Evolutionary conservation across 441 rosid species (phyloP), one percentile per base, ranked within the genome.

Genomic region (Erodium moschatum): DNA sequence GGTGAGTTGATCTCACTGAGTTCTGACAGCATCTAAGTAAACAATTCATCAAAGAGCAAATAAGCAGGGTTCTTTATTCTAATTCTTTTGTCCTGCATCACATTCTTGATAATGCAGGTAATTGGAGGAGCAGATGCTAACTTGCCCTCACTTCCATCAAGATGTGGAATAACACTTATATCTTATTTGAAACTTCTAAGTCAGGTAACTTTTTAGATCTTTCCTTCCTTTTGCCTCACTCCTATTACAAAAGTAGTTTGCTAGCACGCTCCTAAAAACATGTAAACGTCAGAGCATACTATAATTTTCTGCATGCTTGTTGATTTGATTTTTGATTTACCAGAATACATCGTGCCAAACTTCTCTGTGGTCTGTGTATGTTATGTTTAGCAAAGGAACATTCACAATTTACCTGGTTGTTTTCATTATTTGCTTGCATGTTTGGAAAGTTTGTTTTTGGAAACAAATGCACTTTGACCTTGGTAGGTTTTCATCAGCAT

Each of bases 101-200:
- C 68, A 67, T 50, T 50, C 58, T 50, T 18, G 58, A 50, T 50
- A 7, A 13, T 50, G 58, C 77, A 94, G 99, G 97, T 94, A 77
- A 96, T 94, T 78, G 99, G 92, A 67, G 99, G 97, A 69, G 75
- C 86, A 52, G 87, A 87, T 75, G 93, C 90, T 72, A 81, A 85
- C 75, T 75, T 94, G 67, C 97, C 96, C 71, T 89, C 89, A 15
- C 88, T 87, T 77, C 94, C 96, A 75, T 64, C 91, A 29, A 76
- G 94, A 65, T 33, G 86, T 56, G 94, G 90, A 64, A 89, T 91
- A 72, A 68, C 87, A 73, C 77, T 91, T 74, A 76, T 94, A 42
- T 75, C 97, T 66, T 91, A 87, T 78, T 85, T 96, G 24, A 85
- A 81, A 75, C 83, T 94, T 74, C 81, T 89, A 44, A 81, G 85